These are phyloP conservation scores for Tremellales sp. DNA, from an alignment of 1,284 basidiomycete genomes.

Conservation along the genomic window DNA sequence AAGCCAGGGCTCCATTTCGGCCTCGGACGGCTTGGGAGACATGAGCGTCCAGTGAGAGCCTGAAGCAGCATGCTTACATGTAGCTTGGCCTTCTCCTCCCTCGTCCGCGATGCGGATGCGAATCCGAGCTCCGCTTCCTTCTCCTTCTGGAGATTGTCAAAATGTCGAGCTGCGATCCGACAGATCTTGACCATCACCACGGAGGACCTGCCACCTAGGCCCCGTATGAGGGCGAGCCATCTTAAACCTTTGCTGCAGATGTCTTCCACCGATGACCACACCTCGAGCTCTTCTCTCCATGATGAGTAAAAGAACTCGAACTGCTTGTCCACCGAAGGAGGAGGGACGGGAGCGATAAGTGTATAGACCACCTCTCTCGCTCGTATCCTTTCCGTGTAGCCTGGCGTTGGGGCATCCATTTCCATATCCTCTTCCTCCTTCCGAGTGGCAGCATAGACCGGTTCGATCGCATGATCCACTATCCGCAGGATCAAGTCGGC, in stretches of 20 bases:
- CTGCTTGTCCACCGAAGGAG: conserved; percentile 62
- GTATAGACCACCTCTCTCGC: conserved; percentile 48
- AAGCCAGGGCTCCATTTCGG: conserved; percentile 61
- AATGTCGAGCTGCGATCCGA: conserved; percentile 57
- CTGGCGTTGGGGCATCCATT: conserved; percentile 10
- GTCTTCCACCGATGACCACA: conserved; percentile 63
- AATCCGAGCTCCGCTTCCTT: conserved; percentile 20
- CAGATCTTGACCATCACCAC: conserved; percentile 61
- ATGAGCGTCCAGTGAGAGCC: background rate
- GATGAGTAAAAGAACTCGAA: conserved; percentile 86
- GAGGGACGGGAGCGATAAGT: conserved; percentile 68
- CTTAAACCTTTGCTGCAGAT: conserved; percentile 57
- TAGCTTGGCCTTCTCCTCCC: conserved; percentile 16
- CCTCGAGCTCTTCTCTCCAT: conserved; percentile 69
- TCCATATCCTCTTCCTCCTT: conserved; percentile 1
- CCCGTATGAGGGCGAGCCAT: conserved; percentile 68
- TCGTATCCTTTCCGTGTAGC: conserved; percentile 1
- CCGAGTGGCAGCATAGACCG: conserved; percentile 58
- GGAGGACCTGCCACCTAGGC: conserved; percentile 69
- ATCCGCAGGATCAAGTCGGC: conserved; percentile 78
- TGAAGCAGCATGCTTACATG: conserved; percentile 1
- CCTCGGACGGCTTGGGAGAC: conserved; percentile 29
- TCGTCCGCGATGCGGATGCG: conserved; percentile 33
- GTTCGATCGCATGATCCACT: conserved; percentile 62
- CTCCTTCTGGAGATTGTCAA: conserved; percentile 21